Evolutionary conservation across 2,329 filamentous ascomycete species (phyloP).

Genomic region (Fusarium sp.): DNA sequence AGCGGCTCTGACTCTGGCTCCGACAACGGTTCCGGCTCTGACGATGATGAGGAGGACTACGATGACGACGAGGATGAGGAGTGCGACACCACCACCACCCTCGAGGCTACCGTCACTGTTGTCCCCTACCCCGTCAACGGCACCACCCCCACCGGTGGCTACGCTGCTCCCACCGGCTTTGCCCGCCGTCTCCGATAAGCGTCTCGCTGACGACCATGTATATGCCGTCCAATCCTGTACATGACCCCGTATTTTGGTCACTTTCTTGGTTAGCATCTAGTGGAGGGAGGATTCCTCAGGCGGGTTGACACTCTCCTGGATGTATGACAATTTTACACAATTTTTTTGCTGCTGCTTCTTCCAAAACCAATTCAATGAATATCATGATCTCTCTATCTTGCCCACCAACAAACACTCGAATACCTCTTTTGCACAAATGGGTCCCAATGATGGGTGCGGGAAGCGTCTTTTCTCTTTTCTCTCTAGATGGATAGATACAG

Average conservation of each 20-base stretch:
- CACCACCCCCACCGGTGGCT: slow-evolving; percentile 52
- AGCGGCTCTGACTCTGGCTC: neutral
- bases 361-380: slow-evolving; percentile 45
- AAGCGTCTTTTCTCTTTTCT: slow-evolving; percentile 5
- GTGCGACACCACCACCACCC: slow-evolving; percentile 44
- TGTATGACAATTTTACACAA: slow-evolving; percentile 42
- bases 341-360: slow-evolving; percentile 26
- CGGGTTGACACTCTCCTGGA: slow-evolving; percentile 35
- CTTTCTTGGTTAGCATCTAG: slow-evolving; percentile 39
- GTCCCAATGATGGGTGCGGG: neutral
- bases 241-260: slow-evolving; percentile 36
- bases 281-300: slow-evolving; percentile 28
- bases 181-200: slow-evolving; percentile 49
- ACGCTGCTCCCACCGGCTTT: slow-evolving; percentile 51
- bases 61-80: slow-evolving; percentile 32
- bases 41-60: slow-evolving; percentile 26
- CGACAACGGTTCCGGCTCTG: slow-evolving; percentile 20
- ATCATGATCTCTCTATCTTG: slow-evolving; percentile 43
- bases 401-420: slow-evolving; percentile 15
- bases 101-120: slow-evolving; percentile 50
- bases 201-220: slow-evolving; percentile 24
- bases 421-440: neutral
- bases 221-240: slow-evolving; percentile 38
- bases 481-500: slow-evolving; percentile 38
- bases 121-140: slow-evolving; percentile 55